These are phyloP conservation scores for Cytospora piceicola DNA, from an alignment of 2,329 filamentous ascomycete species.

Conservation along the genomic window DNA sequence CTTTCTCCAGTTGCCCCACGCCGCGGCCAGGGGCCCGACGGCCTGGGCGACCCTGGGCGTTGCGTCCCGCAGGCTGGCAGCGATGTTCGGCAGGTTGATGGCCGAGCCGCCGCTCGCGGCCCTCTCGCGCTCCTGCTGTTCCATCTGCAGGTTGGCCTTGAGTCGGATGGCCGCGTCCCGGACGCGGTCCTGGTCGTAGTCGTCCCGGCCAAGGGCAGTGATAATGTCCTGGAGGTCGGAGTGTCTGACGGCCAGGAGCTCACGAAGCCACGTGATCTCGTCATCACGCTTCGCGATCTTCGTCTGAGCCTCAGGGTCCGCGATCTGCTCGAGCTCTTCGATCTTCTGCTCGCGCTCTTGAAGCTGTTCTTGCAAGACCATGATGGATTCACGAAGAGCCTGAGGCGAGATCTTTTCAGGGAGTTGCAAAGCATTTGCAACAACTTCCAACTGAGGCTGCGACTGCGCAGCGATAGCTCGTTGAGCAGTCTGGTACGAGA, in stretches of 20 bases:
- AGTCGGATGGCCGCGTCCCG: conserved; percentile 92
- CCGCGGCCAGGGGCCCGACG: conserved; percentile 78
- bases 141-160: conserved; percentile 95
- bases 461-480: conserved; percentile 32
- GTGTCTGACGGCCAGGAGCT: conserved; percentile 86
- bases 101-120: conserved; percentile 72
- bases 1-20: conserved; percentile 94
- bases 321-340: conserved; percentile 78
- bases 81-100: conserved; percentile 73
- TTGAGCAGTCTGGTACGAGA: conserved; percentile 33
- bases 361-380: conserved; percentile 94
- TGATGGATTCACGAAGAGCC: conserved; percentile 91
- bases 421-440: conserved; percentile 51
- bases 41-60: conserved; percentile 84
- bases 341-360: conserved; percentile 91
- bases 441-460: conserved; percentile 42
- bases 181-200: conserved; percentile 77
- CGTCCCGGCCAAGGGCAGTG: conserved; percentile 71
- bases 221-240: conserved; percentile 94
- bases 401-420: conserved; percentile 93
- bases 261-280: conserved; percentile 92
- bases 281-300: conserved; percentile 92
- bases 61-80: conserved; percentile 74
- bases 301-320: conserved; percentile 76
- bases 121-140: conserved; percentile 91